Conservation (phyloP, 108 stramenopile species). For the Aurantiochytrium sp. region DNA sequence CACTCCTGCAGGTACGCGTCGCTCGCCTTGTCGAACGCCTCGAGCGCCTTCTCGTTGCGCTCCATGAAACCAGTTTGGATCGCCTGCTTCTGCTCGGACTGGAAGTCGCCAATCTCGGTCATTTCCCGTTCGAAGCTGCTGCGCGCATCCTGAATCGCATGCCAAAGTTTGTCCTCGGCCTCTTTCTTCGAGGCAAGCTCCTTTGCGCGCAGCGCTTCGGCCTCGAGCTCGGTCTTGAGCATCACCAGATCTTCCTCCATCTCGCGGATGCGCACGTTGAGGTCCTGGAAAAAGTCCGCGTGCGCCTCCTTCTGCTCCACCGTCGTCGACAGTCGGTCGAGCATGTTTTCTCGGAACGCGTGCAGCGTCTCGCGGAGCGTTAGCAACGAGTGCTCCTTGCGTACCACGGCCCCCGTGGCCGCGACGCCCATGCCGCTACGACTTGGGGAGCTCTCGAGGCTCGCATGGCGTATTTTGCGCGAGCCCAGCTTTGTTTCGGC, state of each 20-base stretch:
- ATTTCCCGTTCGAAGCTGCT: background rate
- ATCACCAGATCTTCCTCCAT: background rate
- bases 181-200: background rate
- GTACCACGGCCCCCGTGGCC: background rate
- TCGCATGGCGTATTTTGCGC: background rate
- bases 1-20: background rate
- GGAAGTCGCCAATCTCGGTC: background rate
- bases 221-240: background rate
- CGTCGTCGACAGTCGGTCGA: background rate
- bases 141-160: background rate
- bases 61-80: background rate
- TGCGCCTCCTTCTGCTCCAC: constrained; percentile 12
- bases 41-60: background rate
- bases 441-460: background rate
- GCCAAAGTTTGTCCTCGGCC: background rate
- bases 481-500: background rate
- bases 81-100: background rate
- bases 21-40: background rate
- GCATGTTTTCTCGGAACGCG: background rate
- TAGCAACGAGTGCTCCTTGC: background rate
- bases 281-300: background rate
- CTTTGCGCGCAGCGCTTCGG: background rate
- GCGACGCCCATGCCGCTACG: background rate
- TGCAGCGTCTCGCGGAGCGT: background rate
- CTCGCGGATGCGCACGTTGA: background rate